Evolutionary conservation across 768 basidiomycete genomes (phyloP), one percentile per base, ranked within the genome.

Genomic region (Dentipellis fragilis): DNA sequence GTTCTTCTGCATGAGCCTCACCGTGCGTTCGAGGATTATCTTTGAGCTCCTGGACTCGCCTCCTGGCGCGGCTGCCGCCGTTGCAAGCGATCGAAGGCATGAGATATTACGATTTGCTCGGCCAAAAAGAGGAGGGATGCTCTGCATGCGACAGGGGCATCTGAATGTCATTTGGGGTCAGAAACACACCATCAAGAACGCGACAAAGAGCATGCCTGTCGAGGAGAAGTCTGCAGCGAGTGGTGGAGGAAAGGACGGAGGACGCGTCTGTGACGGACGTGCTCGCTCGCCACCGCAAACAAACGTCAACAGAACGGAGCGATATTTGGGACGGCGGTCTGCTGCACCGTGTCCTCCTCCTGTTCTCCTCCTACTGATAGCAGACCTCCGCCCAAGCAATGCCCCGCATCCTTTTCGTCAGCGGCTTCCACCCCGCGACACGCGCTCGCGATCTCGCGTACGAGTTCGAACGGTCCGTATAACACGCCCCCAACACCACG

Each of bases 331-430:
- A 42, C 19, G 14, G 19, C 14, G 40, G 19, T 49, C 29, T 35
- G 14, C 23, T 22, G 29, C 48, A 8, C 29, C 48, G 21, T 23
- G 21, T 49, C 48, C 14, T 29, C 48, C 48, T 49, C 48, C 21
- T 10, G 19, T 34, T 22, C 22, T 48, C 47, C 19, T n/a, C 47
- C 19, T 49, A 49, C 48, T 49, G 48, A 49, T 22, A 22, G 23
- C 48, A 45, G 42, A 45, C n/a, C 42, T 7, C 42, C 42, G 10
- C 8, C 19, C 11, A 19, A 45, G 35, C 52, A 22, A 84, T 87
- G 86, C 84, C 85, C 66, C 86, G 89, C 60, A 92, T 91, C 60
- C 79, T 92, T 57, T 93, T 90, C 63, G 89, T 93, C 47, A 87
- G 84, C 64, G 89, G 89, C 17, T 93, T 93, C 65, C 84, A 89